These are phyloP conservation scores for Aureobasidium vineae DNA, from an alignment of 2,329 filamentous ascomycete species.

Conservation along the genomic window DNA sequence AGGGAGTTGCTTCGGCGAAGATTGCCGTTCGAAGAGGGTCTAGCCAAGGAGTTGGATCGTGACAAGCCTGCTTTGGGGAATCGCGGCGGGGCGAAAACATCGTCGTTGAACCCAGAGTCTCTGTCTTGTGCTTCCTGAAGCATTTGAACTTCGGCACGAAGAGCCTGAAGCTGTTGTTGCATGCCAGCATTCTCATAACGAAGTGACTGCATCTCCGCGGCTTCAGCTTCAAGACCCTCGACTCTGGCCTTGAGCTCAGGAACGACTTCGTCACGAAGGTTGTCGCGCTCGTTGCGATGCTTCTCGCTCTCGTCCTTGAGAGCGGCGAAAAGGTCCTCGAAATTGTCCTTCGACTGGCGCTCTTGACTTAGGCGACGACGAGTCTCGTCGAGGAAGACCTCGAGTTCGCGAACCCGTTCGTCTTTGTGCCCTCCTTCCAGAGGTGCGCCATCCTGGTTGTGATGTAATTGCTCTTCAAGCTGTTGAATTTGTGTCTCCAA, in stretches of 20 bases:
- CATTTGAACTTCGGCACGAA: constrained; percentile 56
- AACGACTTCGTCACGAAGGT: constrained; percentile 82
- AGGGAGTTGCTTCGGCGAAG: constrained; percentile 35
- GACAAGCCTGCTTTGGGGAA: constrained; percentile 43
- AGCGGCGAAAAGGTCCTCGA: constrained; percentile 84
- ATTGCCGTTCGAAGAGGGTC: constrained; percentile 45
- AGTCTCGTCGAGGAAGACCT: constrained; percentile 76
- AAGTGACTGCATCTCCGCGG: constrained; percentile 68
- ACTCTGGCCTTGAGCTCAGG: constrained; percentile 73
- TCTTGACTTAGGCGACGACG: constrained; percentile 81
- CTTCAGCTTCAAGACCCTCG: constrained; percentile 73
- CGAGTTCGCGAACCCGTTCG: constrained; percentile 71
- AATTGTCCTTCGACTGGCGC: constrained; percentile 82
- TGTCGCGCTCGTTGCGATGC: constrained; percentile 84
- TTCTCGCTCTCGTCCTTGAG: constrained; percentile 79
- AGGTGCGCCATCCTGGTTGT: constrained; percentile 35
- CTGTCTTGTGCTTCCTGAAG: constrained; percentile 47
- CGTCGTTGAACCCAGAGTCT: constrained; percentile 56
- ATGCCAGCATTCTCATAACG: constrained; percentile 79
- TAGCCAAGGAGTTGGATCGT: constrained; percentile 59
- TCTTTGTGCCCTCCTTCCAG: constrained; percentile 44
- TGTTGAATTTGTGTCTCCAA: constrained; percentile 82
- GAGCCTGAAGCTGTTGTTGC: constrained; percentile 75
- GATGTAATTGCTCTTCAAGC: constrained; percentile 72
- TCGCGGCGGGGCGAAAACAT: constrained; percentile 38